These are phyloP conservation scores for Trypanosoma brucei DNA, from an alignment of 208 protist genomes.

Conservation along the genomic window DNA sequence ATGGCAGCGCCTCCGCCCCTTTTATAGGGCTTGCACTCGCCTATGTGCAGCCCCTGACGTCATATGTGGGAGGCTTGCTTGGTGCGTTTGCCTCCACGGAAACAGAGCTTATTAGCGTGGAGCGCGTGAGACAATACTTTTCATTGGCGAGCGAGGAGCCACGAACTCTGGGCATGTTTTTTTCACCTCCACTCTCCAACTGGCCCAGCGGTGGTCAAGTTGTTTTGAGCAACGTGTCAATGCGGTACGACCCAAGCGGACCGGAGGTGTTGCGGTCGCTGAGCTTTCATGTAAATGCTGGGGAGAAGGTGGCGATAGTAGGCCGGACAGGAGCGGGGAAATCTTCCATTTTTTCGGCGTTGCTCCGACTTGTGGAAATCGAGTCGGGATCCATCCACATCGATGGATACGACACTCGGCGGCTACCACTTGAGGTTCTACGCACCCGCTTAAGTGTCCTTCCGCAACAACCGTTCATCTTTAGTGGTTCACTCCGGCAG, in stretches of 20 bases:
- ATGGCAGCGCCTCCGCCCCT: conserved; percentile 7
- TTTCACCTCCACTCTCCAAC: background rate
- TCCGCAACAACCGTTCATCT: conserved; percentile 36
- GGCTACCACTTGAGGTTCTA: conserved; percentile 11
- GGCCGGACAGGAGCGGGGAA: conserved; percentile 55
- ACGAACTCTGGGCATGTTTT: background rate
- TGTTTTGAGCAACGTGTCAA: conserved; percentile 28
- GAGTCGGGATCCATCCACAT: conserved; percentile 20
- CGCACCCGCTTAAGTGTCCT: conserved; percentile 23
- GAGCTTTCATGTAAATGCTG: conserved; percentile 20
- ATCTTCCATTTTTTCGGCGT: conserved; percentile 40
- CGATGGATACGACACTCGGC: conserved; percentile 17
- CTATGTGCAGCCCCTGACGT: conserved; percentile 39
- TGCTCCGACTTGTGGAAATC: conserved; percentile 28
- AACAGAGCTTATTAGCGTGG: conserved; percentile 35
- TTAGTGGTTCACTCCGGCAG: conserved; percentile 28
- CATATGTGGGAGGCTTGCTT: conserved; percentile 33
- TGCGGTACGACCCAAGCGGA: conserved; percentile 33
- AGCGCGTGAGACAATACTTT: conserved; percentile 41
- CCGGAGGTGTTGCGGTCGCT: conserved; percentile 32
- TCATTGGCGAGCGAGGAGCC: conserved; percentile 23
- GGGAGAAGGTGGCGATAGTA: conserved; percentile 48
- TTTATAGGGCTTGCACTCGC: conserved; percentile 29
- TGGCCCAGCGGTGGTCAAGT: conserved; percentile 51
- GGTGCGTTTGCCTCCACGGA: conserved; percentile 30